Base-by-base conservation (phyloP, 495 filamentous ascomycete genomes). In the Amorphotheca resinae region DNA sequence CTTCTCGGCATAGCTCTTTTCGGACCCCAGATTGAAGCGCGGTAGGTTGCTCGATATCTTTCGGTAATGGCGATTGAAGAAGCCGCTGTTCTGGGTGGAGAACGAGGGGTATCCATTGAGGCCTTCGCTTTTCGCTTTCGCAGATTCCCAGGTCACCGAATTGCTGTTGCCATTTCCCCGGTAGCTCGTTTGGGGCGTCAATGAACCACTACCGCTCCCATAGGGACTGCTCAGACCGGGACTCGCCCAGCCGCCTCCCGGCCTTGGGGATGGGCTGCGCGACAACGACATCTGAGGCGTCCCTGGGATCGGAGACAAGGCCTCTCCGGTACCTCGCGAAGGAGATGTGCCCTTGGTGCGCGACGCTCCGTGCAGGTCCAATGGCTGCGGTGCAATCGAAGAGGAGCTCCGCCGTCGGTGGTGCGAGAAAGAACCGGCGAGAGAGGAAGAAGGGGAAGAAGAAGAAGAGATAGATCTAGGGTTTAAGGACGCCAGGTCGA, bases 161-260 rank as follows among this genome's bases (percentile, higher is more conserved):
- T 67, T 70, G 8, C 64, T 61, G 21, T 66, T 67, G 8, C 73
- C 71, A 51, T 68, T 75, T 30, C 60, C 65, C 11, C 48, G 37
- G 30, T 51, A 55, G 18, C 28, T 16, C 16, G 69, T 65, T 42
- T 69, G 63, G 22, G 84, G 82, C 53, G 76, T 84, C 18, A 79
- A 74, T 54, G 72, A 68, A 46, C 80, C 82, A 59, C 79, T 87
- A 31, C 70, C 64, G 37, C 61, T 65, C 17, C 62, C 61, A 17
- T 8, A 67, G 6, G 62, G 64, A 44, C 77, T 74, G 36, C 73
- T 79, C 39, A 93, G 68, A 22, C 84, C 85, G 15, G 87, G 87
- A 62, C 79, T 89, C 44, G 84, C 76, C 87, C 87, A 93, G 51
- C 85, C 86, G 54, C 82, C 84, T 51, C 81, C 82, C 48, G 73